phyloP scores from a whole-genome alignment of 192 early-diverging fungal species.

The Backusella luteola region DNA sequence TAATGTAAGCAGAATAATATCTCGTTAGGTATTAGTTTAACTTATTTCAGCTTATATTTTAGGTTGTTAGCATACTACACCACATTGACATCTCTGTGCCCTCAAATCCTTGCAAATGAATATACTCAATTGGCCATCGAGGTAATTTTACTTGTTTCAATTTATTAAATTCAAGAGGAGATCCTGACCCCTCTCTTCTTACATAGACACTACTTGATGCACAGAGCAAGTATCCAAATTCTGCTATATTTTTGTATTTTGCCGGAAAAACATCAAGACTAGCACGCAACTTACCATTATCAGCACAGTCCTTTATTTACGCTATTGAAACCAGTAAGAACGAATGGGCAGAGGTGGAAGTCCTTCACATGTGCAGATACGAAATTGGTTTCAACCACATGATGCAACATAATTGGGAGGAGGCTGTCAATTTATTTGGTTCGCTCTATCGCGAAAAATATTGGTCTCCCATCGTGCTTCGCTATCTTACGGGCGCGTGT shows the following conservation, averaged over 20 bases:
- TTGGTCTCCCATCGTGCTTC: conserved; percentile 49
- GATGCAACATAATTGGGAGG: conserved; percentile 30
- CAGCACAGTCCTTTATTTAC: conserved; percentile 33
- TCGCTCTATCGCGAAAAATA: conserved; percentile 38
- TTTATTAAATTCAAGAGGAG: not conserved
- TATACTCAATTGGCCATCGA: conserved; percentile 33
- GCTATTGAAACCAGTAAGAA: conserved; percentile 33
- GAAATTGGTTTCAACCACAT: conserved; percentile 32
- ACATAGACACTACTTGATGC: conserved; percentile 29
- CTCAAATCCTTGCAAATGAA: conserved; percentile 28
- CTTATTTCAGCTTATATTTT: not conserved
- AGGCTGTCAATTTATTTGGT: conserved; percentile 13
- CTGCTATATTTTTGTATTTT: conserved; percentile 33
- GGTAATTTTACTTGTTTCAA: conserved; percentile 9
- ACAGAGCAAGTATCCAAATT: conserved; percentile 29
- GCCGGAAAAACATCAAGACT: conserved; percentile 29
- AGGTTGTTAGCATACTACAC: conserved; percentile 34
- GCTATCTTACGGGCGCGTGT: conserved; percentile 46
- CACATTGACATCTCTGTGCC: conserved; percentile 16
- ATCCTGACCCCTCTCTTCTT: not conserved
- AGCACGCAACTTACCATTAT: conserved; percentile 27
- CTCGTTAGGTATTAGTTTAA: not conserved
- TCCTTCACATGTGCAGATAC: conserved; percentile 23
- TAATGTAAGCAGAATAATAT: conserved; percentile 39
- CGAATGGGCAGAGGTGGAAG: conserved; percentile 34